phyloP scores from a whole-genome alignment of 2,329 filamentous ascomycete genomes.

The Aphanoascus verrucosus region DNA sequence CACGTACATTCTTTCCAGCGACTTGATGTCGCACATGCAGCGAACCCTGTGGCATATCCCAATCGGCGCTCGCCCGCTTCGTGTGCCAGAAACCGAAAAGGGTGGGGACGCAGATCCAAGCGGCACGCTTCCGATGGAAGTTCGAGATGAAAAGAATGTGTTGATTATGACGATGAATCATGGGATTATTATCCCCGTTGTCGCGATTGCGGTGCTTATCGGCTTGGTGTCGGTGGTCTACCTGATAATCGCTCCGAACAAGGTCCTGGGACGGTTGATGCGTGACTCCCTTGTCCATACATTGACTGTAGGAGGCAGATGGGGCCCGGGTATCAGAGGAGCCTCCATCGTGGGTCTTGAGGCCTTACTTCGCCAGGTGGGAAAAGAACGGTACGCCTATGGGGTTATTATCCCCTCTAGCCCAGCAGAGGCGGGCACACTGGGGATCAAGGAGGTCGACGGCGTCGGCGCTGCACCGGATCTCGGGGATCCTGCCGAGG shows the following conservation, averaged over 20 bases:
- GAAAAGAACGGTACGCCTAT: conserved; percentile 4
- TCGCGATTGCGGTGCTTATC: neutral
- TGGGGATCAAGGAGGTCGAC: conserved; percentile 5
- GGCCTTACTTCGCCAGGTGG: conserved; percentile 2
- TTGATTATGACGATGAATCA: conserved; percentile 7
- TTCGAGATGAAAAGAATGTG: conserved; percentile 1
- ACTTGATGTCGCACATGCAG: conserved; percentile 9
- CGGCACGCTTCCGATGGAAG: neutral
- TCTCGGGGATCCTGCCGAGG: neutral
- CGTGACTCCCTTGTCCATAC: conserved; percentile 9
- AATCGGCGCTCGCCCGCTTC: conserved; percentile 1
- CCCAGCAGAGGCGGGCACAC: neutral
- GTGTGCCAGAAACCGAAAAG: neutral
- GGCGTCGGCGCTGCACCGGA: neutral
- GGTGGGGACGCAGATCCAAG: conserved; percentile 1
- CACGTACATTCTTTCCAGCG: conserved; percentile 1
- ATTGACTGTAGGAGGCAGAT: conserved; percentile 3
- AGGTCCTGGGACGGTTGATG: conserved; percentile 8
- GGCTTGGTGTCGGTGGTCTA: conserved; percentile 2
- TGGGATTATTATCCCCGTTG: neutral
- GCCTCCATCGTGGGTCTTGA: conserved; percentile 7
- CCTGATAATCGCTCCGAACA: conserved; percentile 3
- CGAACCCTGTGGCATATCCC: conserved; percentile 10
- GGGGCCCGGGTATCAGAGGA: conserved; percentile 4
- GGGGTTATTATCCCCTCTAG: conserved; percentile 6